Evolutionary conservation across 2,329 filamentous ascomycete genomes (phyloP).

Genomic region (Chrysosporium queenslandicum): DNA sequence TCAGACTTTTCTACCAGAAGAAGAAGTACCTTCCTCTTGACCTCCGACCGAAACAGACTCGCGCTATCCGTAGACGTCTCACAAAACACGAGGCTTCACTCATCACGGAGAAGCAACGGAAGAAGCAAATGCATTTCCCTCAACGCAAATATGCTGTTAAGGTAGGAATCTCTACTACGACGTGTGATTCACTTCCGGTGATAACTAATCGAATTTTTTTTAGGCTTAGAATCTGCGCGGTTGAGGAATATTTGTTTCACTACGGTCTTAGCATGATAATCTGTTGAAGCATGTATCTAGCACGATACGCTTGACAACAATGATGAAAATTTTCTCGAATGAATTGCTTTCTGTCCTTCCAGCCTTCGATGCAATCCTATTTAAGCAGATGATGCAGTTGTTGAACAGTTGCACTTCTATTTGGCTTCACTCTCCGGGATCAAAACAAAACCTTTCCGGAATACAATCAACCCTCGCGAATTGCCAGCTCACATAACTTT

Average conservation of each 20-base stretch:
- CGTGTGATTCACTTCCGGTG: background rate
- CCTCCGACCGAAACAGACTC: conserved; percentile 96
- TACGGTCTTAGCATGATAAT: conserved; percentile 2
- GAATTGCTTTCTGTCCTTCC: background rate
- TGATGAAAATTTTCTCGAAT: conserved; percentile 3
- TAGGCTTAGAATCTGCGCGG: conserved; percentile 4
- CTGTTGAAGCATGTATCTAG: conserved; percentile 11
- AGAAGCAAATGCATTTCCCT: conserved; percentile 91
- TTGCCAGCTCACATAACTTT: too few relatives aligned
- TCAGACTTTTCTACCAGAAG: conserved; percentile 98
- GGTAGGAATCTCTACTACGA: conserved; percentile 47
- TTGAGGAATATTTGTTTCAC: conserved; percentile 3
- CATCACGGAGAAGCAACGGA: conserved; percentile 89
- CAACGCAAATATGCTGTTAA: conserved; percentile 99
- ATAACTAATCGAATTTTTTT: background rate
- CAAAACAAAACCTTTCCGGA: too few relatives aligned
- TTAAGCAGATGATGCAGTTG: background rate
- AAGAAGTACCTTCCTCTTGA: conserved; percentile 99
- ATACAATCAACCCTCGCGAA: too few relatives aligned
- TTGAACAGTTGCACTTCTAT: too few relatives aligned
- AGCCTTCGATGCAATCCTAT: background rate
- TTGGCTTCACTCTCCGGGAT: too few relatives aligned
- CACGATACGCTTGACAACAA: conserved; percentile 4
- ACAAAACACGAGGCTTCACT: conserved; percentile 79
- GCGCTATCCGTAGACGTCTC: conserved; percentile 91